These are phyloP conservation scores for Fusarium nanum DNA, from an alignment of 2,329 filamentous ascomycete species.

Conservation along the genomic window DNA sequence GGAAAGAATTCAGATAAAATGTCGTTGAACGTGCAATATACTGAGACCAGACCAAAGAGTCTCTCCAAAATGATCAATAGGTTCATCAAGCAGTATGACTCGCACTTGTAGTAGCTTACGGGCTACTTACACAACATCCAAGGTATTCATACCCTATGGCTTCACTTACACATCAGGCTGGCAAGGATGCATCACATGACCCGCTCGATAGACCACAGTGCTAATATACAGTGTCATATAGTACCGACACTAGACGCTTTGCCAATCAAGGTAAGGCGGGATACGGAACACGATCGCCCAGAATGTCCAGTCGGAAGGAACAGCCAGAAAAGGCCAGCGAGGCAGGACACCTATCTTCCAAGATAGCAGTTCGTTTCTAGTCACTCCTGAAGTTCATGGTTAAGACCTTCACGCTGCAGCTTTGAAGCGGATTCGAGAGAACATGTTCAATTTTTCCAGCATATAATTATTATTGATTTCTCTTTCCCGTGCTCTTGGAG, in stretches of 20 bases:
- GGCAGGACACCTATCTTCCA: constrained; percentile 42
- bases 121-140: not conserved
- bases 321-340: constrained; percentile 49
- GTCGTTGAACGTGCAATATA: not conserved
- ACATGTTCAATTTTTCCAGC: constrained; percentile 39
- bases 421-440: constrained; percentile 37
- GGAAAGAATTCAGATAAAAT: not conserved
- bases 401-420: constrained; percentile 18
- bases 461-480: constrained; percentile 40
- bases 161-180: constrained; percentile 7
- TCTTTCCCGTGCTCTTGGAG: constrained; percentile 31
- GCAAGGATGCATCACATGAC: constrained; percentile 41
- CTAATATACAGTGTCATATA: constrained; percentile 15
- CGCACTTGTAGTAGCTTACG: not conserved
- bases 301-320: constrained; percentile 38
- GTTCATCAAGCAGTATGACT: too few species aligned
- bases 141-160: not conserved
- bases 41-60: not conserved
- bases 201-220: constrained; percentile 40
- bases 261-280: constrained; percentile 45
- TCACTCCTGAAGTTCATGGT: constrained; percentile 23
- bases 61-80: not conserved
- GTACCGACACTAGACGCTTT: constrained; percentile 24
- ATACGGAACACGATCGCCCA: constrained; percentile 42
- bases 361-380: constrained; percentile 30